A percentile compares a stretch with the other conserved stretches of the same genome.
Evolutionary conservation across 2,329 filamentous ascomycete species (phyloP).

Genomic region (Fusarium sp.): DNA sequence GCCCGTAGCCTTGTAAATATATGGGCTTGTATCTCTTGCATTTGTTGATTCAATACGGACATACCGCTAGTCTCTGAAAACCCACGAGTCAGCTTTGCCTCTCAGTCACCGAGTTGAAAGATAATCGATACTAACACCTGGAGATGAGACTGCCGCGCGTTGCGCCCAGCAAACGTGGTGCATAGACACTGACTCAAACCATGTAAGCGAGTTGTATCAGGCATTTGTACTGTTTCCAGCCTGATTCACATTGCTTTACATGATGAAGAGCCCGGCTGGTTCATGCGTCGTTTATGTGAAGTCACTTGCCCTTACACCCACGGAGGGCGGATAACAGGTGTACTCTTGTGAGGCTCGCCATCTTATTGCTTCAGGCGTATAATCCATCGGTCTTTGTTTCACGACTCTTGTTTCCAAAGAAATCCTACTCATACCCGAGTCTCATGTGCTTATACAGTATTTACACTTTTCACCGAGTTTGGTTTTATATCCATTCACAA

Average conservation of each 20-base stretch:
- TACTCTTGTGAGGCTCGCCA: too few species aligned
- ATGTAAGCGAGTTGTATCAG: conserved; percentile 28
- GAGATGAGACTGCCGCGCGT: conserved; percentile 30
- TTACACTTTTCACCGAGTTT: not conserved
- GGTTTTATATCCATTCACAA: not conserved
- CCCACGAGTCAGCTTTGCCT: conserved; percentile 17
- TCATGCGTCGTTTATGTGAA: not conserved
- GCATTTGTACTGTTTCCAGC: conserved; percentile 6
- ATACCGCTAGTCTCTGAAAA: conserved; percentile 1
- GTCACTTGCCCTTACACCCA: too few species aligned
- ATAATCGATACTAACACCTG: conserved; percentile 4
- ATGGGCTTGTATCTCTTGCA: not conserved
- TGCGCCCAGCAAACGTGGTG: conserved; percentile 17
- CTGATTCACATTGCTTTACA: not conserved
- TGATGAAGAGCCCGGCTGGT: conserved; percentile 4
- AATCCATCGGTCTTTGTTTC: too few species aligned
- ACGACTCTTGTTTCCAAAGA: too few species aligned
- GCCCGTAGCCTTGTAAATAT: conserved; percentile 17
- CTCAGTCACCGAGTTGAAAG: not conserved
- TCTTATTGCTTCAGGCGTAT: too few species aligned
- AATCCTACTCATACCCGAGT: too few species aligned
- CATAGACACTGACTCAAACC: conserved; percentile 21
- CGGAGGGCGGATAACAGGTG: too few species aligned
- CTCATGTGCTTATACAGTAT: too few species aligned
- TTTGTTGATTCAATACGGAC: conserved; percentile 7